These are phyloP conservation scores for Liquidambar formosana DNA, from an alignment of 164 flowering plant genomes.

Conservation along the genomic window DNA sequence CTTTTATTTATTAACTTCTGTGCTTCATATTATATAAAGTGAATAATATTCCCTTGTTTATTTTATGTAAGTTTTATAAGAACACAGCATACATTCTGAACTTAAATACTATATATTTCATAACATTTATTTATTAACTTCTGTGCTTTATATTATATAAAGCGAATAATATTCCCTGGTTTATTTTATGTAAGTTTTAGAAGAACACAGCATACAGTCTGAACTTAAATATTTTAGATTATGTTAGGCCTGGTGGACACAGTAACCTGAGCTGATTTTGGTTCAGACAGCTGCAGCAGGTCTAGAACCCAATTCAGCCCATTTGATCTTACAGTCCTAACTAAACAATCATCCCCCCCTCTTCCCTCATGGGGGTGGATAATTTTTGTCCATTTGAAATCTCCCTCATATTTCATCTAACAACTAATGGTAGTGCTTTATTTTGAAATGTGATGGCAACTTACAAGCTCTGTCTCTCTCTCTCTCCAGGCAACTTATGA, in stretches of 20 bases:
- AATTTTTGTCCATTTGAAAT: neutral
- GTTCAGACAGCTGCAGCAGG: neutral
- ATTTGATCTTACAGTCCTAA: neutral
- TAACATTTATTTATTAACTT: no score
- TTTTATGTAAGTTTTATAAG: no score
- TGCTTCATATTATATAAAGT: no score
- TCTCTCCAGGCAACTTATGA: conserved; percentile 57
- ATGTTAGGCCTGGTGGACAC: neutral
- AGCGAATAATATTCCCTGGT: no score
- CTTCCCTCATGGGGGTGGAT: no score
- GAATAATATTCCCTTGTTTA: no score
- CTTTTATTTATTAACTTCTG: no score
- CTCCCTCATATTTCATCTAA: neutral
- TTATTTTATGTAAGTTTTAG: no score
- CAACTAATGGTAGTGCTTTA: neutral
- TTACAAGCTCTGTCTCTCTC: neutral
- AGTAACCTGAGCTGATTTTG: neutral
- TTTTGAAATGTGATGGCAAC: neutral
- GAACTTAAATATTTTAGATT: neutral
- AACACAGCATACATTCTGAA: no score
- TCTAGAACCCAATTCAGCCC: neutral
- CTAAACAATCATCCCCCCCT: neutral
- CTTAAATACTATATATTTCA: no score
- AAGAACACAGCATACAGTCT: neutral
- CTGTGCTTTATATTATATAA: no score